These are phyloP conservation scores for Rhizopus sp. DNA, from an alignment of 371 early-diverging fungal genomes.

Conservation along the genomic window DNA sequence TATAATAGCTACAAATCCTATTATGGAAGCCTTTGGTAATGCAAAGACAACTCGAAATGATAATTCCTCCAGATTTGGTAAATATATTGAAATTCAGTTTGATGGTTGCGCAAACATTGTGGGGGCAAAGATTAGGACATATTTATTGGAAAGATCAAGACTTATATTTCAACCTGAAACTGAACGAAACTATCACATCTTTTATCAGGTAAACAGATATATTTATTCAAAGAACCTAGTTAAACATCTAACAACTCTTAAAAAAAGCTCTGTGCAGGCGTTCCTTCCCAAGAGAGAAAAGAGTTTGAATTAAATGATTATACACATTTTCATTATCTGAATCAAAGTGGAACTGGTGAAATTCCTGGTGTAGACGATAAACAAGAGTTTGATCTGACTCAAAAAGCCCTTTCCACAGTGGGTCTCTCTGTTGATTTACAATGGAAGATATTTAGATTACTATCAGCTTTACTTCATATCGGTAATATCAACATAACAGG, in stretches of 20 bases:
- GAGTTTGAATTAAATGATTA: conserved; percentile 76
- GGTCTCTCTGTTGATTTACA: conserved; percentile 84
- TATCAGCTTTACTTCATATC: conserved; percentile 90
- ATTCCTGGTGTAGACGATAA: conserved; percentile 91
- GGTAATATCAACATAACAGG: conserved; percentile 89
- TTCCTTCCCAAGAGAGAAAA: conserved; percentile 79
- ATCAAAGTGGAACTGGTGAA: conserved; percentile 79
- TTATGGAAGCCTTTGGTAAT: conserved; percentile 99
- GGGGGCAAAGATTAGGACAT: conserved; percentile 96
- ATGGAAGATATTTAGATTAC: conserved; percentile 86
- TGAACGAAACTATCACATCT: conserved; percentile 99
- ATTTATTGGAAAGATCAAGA: conserved; percentile 96
- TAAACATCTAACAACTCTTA: not conserved
- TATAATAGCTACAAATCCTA: conserved; percentile 89
- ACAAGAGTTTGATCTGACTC: conserved; percentile 87
- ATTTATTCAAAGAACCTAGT: not conserved
- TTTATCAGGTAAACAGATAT: conserved; percentile 82
- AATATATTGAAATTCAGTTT: conserved; percentile 96
- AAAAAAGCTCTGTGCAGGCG: conserved; percentile 84
- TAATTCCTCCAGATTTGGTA: conserved; percentile 98
- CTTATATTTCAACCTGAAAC: conserved; percentile 89
- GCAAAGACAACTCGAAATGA: conserved; percentile 99
- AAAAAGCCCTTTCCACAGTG: conserved; percentile 81
- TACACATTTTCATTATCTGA: conserved; percentile 81
- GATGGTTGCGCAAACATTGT: conserved; percentile 81